phyloP scores from a whole-genome alignment of 176 grass and related monocot species.

The Musa acuminata region DNA sequence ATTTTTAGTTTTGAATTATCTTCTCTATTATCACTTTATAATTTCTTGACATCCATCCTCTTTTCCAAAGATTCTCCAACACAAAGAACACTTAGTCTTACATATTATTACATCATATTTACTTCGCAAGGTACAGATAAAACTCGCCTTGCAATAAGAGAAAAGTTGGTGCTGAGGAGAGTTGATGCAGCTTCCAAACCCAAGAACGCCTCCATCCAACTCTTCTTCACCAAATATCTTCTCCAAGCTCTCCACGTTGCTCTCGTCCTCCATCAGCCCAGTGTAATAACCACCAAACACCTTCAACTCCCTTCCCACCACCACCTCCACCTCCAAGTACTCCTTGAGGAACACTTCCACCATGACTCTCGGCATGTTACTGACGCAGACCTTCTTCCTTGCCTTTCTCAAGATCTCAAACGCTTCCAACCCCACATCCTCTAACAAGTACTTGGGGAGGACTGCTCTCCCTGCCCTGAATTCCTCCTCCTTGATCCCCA shows the following conservation, averaged over 20 bases:
- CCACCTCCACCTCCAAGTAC: slow-evolving; percentile 43
- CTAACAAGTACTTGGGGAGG: slow-evolving; percentile 64
- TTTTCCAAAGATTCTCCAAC: no score
- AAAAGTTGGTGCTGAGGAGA: slow-evolving; percentile 16
- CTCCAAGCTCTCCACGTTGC: no score
- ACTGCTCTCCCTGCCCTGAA: slow-evolving; percentile 38
- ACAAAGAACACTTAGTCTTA: no score
- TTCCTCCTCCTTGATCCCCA: slow-evolving; percentile 40
- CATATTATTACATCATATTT: no score
- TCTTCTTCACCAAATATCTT: no score
- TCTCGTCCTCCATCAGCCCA: slow-evolving; percentile 30
- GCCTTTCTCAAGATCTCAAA: slow-evolving; percentile 25
- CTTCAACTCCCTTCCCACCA: slow-evolving; percentile 61
- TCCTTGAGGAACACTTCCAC: slow-evolving; percentile 54
- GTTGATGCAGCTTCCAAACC: not conserved
- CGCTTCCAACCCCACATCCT: slow-evolving; percentile 63
- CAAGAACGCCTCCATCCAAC: slow-evolving; percentile 3
- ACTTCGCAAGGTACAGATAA: no score
- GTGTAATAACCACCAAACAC: slow-evolving; percentile 44
- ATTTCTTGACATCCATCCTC: no score
- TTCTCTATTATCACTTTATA: no score
- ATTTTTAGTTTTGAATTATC: no score
- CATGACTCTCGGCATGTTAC: slow-evolving; percentile 59
- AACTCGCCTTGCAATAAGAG: slow-evolving; percentile 37
- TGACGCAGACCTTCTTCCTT: slow-evolving; percentile 33